Conservation (phyloP, 768 basidiomycete genomes). For the Tylopilus intermedius region DNA sequence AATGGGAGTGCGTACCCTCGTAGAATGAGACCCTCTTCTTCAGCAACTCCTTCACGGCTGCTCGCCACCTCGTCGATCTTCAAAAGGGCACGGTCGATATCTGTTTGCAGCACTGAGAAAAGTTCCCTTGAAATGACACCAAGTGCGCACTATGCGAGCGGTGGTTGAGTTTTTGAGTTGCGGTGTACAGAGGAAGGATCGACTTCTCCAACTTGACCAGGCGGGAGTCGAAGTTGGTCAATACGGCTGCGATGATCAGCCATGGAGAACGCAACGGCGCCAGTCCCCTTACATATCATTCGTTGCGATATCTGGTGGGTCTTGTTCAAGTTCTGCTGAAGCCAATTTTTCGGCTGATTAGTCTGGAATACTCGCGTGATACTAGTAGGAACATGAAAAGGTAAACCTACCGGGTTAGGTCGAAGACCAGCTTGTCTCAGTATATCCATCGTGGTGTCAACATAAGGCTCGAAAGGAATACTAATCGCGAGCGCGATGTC, state of each 20-base stretch:
- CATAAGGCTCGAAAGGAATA: slow-evolving; percentile 78
- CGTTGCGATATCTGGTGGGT: slow-evolving; percentile 79
- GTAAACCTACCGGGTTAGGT: slow-evolving; percentile 70
- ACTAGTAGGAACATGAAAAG: neutral
- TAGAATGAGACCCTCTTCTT: slow-evolving; percentile 73
- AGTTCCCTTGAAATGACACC: neutral
- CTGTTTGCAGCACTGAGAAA: slow-evolving; percentile 33
- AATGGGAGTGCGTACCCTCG: slow-evolving; percentile 49
- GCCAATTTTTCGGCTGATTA: slow-evolving; percentile 34
- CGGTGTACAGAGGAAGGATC: slow-evolving; percentile 75
- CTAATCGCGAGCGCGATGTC: slow-evolving; percentile 95
- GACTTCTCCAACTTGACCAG: slow-evolving; percentile 81
- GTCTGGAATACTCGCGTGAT: neutral
- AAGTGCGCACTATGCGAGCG: slow-evolving; percentile 60
- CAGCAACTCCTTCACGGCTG: slow-evolving; percentile 68
- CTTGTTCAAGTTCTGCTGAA: slow-evolving; percentile 85
- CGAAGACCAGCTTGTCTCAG: slow-evolving; percentile 88
- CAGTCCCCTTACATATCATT: slow-evolving; percentile 64
- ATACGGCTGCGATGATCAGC: slow-evolving; percentile 55
- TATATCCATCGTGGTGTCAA: slow-evolving; percentile 87
- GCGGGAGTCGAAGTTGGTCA: slow-evolving; percentile 79
- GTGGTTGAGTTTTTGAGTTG: slow-evolving; percentile 69
- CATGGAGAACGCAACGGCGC: neutral
- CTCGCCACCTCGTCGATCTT: slow-evolving; percentile 79
- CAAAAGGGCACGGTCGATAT: slow-evolving; percentile 72